Evolutionary conservation across 1,284 basidiomycete genomes (phyloP).

Genomic region (Heterobasidion parviporum): DNA sequence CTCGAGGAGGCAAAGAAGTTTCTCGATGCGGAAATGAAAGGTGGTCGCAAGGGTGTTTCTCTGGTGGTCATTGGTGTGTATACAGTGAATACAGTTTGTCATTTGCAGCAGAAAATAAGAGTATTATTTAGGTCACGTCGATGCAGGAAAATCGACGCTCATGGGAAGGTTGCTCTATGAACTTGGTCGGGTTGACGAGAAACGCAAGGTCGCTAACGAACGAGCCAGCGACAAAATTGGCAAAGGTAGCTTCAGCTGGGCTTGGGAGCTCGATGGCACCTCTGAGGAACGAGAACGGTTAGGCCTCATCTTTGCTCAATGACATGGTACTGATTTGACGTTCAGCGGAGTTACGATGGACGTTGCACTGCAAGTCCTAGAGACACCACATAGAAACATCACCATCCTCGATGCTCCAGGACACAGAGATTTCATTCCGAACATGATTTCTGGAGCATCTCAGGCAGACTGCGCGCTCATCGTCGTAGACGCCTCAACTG

Average conservation of each 20-base stretch:
- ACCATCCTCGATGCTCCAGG: constrained; percentile 96
- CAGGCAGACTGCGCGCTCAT: constrained; percentile 95
- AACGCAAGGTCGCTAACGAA: constrained; percentile 79
- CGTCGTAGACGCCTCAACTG: constrained; percentile 87
- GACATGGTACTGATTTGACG: not conserved
- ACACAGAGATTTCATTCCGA: constrained; percentile 96
- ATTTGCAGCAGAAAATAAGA: not conserved
- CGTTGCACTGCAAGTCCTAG: constrained; percentile 80
- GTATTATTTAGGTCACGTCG: constrained; percentile 75
- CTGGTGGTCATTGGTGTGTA: constrained; percentile 87
- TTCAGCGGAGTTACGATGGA: constrained; percentile 95
- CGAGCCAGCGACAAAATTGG: constrained; percentile 87
- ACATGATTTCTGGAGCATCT: constrained; percentile 98
- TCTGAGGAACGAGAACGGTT: constrained; percentile 89
- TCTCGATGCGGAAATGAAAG: constrained; percentile 42
- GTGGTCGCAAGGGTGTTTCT: constrained; percentile 59
- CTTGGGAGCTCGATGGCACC: constrained; percentile 94
- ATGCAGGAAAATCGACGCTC: constrained; percentile 96
- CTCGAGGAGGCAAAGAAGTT: constrained; percentile 69
- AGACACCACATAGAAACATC: constrained; percentile 72
- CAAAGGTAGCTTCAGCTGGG: constrained; percentile 95
- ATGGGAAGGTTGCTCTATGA: constrained; percentile 96
- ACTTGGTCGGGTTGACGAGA: constrained; percentile 82
- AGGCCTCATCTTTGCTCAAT: constrained; percentile 12
- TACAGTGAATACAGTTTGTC: constrained; percentile 1